Percentiles rank a stretch among this genome's conserved stretches.
Evolutionary conservation across 169 alveolate genomes (phyloP).

Genomic region (Cryptosporidium sp.): DNA sequence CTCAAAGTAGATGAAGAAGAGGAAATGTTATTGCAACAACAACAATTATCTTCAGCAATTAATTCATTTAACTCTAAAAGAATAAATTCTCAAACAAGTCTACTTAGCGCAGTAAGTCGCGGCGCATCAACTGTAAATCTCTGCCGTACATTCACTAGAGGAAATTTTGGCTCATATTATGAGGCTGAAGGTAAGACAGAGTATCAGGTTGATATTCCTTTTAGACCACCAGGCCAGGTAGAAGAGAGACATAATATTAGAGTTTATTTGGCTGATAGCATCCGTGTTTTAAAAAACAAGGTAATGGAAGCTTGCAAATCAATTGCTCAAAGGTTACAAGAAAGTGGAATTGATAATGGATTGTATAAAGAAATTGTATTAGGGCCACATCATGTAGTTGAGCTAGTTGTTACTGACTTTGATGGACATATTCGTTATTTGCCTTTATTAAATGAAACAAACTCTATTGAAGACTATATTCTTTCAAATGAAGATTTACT

Average conservation of each 20-base stretch:
- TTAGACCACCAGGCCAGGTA: slow-evolving; percentile 76
- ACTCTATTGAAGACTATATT: slow-evolving; percentile 66
- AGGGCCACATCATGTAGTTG: slow-evolving; percentile 70
- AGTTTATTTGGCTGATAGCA: slow-evolving; percentile 75
- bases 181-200: slow-evolving; percentile 58
- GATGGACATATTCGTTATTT: slow-evolving; percentile 75
- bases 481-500: slow-evolving; percentile 66
- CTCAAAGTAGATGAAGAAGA: slow-evolving; percentile 44
- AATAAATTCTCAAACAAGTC: slow-evolving; percentile 67
- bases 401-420: slow-evolving; percentile 63
- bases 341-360: slow-evolving; percentile 74
- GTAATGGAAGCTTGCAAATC: slow-evolving; percentile 74
- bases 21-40: slow-evolving; percentile 41
- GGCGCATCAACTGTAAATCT: slow-evolving; percentile 72
- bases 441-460: slow-evolving; percentile 60
- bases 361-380: slow-evolving; percentile 66
- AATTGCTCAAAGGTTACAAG: slow-evolving; percentile 69
- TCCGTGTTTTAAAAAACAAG: slow-evolving; percentile 52
- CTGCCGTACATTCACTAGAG: slow-evolving; percentile 68
- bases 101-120: slow-evolving; percentile 68
- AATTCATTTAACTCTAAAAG: slow-evolving; percentile 40
- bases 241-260: slow-evolving; percentile 71
- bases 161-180: slow-evolving; percentile 62
- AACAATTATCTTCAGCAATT: slow-evolving; percentile 36
- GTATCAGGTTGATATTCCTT: slow-evolving; percentile 75